phyloP scores from a whole-genome alignment of 202 grass and related monocot genomes.

The Cymbopogon flexuosus region DNA sequence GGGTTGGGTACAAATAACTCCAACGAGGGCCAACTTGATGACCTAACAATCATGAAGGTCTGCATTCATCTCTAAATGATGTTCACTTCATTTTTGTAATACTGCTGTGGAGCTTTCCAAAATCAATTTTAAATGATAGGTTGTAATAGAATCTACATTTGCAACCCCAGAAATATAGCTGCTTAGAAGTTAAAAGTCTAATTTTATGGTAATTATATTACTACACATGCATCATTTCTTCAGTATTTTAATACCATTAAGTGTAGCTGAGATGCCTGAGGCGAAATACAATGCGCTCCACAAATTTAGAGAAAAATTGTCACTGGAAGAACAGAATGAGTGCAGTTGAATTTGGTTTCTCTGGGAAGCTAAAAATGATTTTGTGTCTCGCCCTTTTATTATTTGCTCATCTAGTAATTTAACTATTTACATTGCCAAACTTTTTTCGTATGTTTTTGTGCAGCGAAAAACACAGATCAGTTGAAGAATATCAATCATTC shows the following conservation, averaged over 20 bases:
- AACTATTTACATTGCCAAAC: background rate
- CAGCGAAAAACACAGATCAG: background rate
- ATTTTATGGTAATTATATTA: slow-evolving; percentile 9
- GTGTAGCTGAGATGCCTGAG: slow-evolving; percentile 15
- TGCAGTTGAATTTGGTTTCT: slow-evolving; percentile 7
- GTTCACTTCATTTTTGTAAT: background rate
- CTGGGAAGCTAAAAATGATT: background rate
- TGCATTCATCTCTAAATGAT: slow-evolving; percentile 21
- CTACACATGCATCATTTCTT: slow-evolving; percentile 4
- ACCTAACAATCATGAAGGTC: slow-evolving; percentile 94
- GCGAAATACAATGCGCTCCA: background rate
- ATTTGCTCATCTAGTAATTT: background rate
- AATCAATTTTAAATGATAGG: background rate
- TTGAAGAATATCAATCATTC: background rate
- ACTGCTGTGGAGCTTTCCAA: background rate
- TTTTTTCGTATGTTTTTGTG: slow-evolving; percentile 28
- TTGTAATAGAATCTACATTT: slow-evolving; percentile 14
- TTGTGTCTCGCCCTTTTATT: background rate
- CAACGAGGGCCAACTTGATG: slow-evolving; percentile 73
- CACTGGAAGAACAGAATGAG: background rate
- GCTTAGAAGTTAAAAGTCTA: background rate
- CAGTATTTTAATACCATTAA: background rate
- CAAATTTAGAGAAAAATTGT: slow-evolving; percentile 22
- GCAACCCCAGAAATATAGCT: background rate
- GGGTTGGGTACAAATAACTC: slow-evolving; percentile 55